Conservation (phyloP, 2,329 filamentous ascomycete species). For the Penicillium thymicola region DNA sequence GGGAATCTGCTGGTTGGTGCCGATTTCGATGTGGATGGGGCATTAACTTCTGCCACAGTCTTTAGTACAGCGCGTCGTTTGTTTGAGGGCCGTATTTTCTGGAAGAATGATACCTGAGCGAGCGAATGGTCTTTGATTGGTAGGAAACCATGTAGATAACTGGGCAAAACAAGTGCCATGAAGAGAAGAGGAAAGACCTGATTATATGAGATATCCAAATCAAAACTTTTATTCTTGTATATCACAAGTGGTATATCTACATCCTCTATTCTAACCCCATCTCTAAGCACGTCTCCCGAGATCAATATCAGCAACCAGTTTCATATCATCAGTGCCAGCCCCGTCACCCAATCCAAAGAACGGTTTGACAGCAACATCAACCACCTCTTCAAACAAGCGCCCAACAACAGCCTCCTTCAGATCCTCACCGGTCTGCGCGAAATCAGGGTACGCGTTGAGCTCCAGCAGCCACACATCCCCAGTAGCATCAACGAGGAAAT, state of each 20-base stretch:
- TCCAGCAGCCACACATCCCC: slow-evolving; percentile 75
- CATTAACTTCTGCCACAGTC: slow-evolving; percentile 41
- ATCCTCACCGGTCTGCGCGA: slow-evolving; percentile 80
- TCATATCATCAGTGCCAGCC: slow-evolving; percentile 31
- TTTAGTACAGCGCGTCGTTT: slow-evolving; percentile 49
- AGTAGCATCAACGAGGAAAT: slow-evolving; percentile 73
- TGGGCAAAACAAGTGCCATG: background rate
- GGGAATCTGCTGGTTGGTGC: slow-evolving; percentile 46
- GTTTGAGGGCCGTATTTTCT: slow-evolving; percentile 48
- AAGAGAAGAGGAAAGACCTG: background rate
- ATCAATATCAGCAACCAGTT: slow-evolving; percentile 41
- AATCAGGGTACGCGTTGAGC: slow-evolving; percentile 95
- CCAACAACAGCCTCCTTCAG: slow-evolving; percentile 65
- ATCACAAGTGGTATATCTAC: slow-evolving; percentile 6
- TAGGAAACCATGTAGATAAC: background rate
- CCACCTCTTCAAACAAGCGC: slow-evolving; percentile 71
- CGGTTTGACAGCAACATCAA: slow-evolving; percentile 62
- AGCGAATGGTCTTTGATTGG: background rate
- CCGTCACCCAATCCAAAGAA: slow-evolving; percentile 57
- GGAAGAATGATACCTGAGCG: slow-evolving; percentile 26
- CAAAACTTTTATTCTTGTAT: slow-evolving; percentile 7
- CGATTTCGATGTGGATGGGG: slow-evolving; percentile 35
- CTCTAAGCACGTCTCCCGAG: slow-evolving; percentile 35
- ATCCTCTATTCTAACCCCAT: background rate
- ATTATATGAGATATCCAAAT: background rate